These are phyloP conservation scores for Erysimum cheiranthoides DNA, from an alignment of 345 rosid species.

Conservation along the genomic window DNA sequence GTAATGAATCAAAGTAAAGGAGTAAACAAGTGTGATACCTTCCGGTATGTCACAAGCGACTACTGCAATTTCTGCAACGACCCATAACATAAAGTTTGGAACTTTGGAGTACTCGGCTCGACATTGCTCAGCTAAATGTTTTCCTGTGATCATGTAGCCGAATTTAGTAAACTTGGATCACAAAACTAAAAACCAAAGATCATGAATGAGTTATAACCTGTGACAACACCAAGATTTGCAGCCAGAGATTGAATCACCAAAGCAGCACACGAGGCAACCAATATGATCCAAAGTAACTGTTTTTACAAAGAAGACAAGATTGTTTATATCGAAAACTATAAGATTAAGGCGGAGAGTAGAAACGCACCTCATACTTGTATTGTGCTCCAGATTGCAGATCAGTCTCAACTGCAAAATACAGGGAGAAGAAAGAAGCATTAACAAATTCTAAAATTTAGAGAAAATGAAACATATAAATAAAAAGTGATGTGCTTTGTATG, in stretches of 20 bases:
- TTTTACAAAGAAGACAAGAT: background rate
- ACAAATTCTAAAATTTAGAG: background rate
- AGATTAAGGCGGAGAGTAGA: background rate
- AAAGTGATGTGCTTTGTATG: background rate
- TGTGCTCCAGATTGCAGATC: constrained; percentile 94
- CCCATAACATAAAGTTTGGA: constrained; percentile 82
- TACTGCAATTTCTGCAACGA: constrained; percentile 86
- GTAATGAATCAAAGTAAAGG: background rate
- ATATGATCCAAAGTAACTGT: constrained; percentile 94
- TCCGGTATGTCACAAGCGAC: constrained; percentile 99
- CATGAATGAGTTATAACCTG: constrained; percentile 52
- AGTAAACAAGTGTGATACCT: constrained; percentile 52
- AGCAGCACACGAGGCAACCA: constrained; percentile 94
- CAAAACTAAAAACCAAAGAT: background rate
- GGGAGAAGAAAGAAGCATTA: constrained; percentile 10
- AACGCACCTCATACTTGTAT: constrained; percentile 77
- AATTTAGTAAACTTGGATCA: constrained; percentile 2
- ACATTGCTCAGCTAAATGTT: constrained; percentile 95
- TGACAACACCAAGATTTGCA: constrained; percentile 96
- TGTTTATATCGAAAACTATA: background rate
- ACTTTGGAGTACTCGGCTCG: constrained; percentile 75
- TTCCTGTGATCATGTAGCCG: constrained; percentile 52
- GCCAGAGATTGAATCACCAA: constrained; percentile 89
- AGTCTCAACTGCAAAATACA: constrained; percentile 79
- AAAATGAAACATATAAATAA: background rate